A percentile compares a stretch with the other conserved stretches of the same genome.
phyloP scores from a whole-genome alignment of 345 rosid genomes.

The Eucalyptus globulus region DNA sequence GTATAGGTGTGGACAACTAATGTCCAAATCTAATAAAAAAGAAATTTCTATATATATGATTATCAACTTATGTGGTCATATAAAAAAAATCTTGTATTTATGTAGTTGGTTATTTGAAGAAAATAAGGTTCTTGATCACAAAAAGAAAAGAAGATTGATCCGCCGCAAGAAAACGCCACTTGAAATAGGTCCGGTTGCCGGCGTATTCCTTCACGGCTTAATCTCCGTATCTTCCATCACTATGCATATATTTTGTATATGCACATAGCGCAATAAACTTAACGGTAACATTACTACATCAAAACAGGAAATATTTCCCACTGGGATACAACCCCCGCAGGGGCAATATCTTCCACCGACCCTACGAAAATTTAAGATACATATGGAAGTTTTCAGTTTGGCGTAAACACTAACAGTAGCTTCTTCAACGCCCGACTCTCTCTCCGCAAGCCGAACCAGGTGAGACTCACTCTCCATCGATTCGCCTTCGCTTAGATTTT shows the following conservation, averaged over 20 bases:
- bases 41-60: rapidly evolving
- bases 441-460: background rate
- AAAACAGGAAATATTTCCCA: background rate
- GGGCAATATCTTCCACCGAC: background rate
- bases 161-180: background rate
- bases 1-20: background rate
- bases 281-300: background rate
- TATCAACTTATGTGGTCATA: no score
- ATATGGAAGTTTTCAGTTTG: background rate
- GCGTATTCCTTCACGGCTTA: background rate
- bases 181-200: background rate
- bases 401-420: background rate
- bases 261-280: background rate
- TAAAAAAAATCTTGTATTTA: no score
- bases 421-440: background rate
- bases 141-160: background rate
- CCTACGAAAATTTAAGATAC: background rate
- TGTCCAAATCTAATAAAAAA: no score
- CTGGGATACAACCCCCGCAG: background rate
- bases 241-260: background rate
- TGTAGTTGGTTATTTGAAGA: background rate
- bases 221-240: background rate
- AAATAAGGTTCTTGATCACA: background rate
- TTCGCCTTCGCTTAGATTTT: background rate
- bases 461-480: background rate